A percentile compares a stretch with the other conserved stretches of the same genome.
Conservation (phyloP, 805 yeast genomes). For the Kodamaea lidongshanica region DNA sequence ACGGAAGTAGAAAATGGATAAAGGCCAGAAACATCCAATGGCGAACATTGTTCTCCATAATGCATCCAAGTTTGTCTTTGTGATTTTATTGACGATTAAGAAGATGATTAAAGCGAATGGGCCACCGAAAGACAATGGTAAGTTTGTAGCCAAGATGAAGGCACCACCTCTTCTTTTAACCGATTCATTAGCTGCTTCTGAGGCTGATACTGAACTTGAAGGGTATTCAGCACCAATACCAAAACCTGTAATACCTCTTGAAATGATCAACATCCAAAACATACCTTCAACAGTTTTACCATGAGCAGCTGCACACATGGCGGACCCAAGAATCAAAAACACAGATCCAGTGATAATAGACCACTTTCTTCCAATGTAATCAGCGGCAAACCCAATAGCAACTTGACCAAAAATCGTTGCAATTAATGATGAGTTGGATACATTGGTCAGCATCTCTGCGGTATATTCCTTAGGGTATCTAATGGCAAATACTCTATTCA, state of each 20-base stretch:
- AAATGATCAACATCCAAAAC: conserved; percentile 73
- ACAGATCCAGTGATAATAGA: conserved; percentile 62
- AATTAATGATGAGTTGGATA: conserved; percentile 62
- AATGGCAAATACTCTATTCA: conserved; percentile 49
- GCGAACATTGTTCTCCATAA: conserved; percentile 70
- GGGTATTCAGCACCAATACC: conserved; percentile 79
- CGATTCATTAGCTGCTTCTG: conserved; percentile 69
- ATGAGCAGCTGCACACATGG: conserved; percentile 64
- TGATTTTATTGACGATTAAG: conserved; percentile 59
- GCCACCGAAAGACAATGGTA: conserved; percentile 71
- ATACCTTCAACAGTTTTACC: conserved; percentile 54
- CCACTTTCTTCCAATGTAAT: conserved; percentile 62
- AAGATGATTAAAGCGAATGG: conserved; percentile 69
- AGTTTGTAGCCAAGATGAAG: conserved; percentile 61
- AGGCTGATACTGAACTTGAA: conserved; percentile 60
- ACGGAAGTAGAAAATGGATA: conserved; percentile 66
- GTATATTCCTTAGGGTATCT: conserved; percentile 41
- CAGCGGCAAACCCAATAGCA: conserved; percentile 57
- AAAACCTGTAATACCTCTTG: conserved; percentile 70
- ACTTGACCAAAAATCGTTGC: conserved; percentile 71
- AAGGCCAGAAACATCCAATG: conserved; percentile 62
- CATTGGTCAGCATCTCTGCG: conserved; percentile 50
- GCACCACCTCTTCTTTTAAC: conserved; percentile 58
- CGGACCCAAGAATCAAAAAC: conserved; percentile 57
- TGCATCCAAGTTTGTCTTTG: conserved; percentile 35